phyloP scores from a whole-genome alignment of 768 basidiomycete genomes.

The Tricholoma saponaceum region DNA sequence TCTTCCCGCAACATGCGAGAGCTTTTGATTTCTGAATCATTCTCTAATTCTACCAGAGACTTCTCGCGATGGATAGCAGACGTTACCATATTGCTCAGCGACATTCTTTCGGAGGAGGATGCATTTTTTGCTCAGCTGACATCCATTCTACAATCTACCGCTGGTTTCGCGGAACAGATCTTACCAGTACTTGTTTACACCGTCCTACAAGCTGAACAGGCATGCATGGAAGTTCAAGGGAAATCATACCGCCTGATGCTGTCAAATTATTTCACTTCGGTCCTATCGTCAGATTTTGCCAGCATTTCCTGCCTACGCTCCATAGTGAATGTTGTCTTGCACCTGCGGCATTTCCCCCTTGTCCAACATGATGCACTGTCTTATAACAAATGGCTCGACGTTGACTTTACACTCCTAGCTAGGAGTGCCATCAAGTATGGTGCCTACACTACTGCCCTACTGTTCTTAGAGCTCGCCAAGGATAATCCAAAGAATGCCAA shows the following conservation, averaged over 20 bases:
- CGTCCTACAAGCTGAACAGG: slow-evolving; percentile 40
- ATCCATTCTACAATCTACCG: slow-evolving; percentile 50
- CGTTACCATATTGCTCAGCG: slow-evolving; percentile 53
- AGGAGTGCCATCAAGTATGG: slow-evolving; percentile 72
- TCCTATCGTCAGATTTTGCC: slow-evolving; percentile 40
- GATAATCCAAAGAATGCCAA: slow-evolving; percentile 39
- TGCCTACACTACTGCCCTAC: slow-evolving; percentile 83
- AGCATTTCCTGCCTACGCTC: slow-evolving; percentile 44
- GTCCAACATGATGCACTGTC: slow-evolving; percentile 33
- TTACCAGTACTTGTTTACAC: slow-evolving; percentile 77
- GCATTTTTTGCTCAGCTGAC: slow-evolving; percentile 68
- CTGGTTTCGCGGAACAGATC: slow-evolving; percentile 57
- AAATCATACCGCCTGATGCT: slow-evolving; percentile 25
- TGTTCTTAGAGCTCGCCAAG: slow-evolving; percentile 80
- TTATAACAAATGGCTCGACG: slow-evolving; percentile 76
- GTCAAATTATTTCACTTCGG: slow-evolving; percentile 54
- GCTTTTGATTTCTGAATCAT: slow-evolving; percentile 27
- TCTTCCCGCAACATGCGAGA: slow-evolving; percentile 34
- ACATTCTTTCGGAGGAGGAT: slow-evolving; percentile 49
- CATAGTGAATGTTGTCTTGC: slow-evolving; percentile 73
- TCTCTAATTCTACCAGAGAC: slow-evolving; percentile 37
- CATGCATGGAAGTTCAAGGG: slow-evolving; percentile 15
- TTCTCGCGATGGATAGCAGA: slow-evolving; percentile 63
- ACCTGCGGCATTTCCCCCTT: slow-evolving; percentile 72
- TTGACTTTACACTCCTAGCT: slow-evolving; percentile 72